A percentile compares a stretch with the other conserved stretches of the same genome.
These are phyloP conservation scores for Sambucus nigra DNA, from an alignment of 129 eudicot species.

Conservation along the genomic window DNA sequence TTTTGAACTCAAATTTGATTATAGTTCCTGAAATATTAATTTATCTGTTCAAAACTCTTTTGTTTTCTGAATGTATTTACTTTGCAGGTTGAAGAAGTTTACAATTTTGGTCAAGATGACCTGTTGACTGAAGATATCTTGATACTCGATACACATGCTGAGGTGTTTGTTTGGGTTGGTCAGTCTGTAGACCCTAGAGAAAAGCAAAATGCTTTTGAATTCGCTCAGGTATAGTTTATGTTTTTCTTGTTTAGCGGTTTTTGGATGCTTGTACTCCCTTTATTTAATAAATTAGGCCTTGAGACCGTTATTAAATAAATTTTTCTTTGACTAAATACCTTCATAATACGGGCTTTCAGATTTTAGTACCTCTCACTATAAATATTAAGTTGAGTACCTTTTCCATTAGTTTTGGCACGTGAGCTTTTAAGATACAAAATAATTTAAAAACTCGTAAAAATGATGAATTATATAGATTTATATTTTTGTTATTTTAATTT, in stretches of 20 bases:
- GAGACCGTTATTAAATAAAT: no score
- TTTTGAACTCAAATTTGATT: background rate
- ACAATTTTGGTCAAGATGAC: constrained; percentile 96
- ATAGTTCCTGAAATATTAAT: background rate
- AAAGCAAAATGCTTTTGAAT: constrained; percentile 74
- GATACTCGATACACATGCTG: constrained; percentile 88
- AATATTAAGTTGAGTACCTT: no score
- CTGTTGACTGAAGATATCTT: constrained; percentile 84
- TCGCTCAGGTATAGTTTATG: constrained; percentile 62
- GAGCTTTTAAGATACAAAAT: no score
- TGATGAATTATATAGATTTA: no score
- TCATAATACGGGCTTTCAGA: no score
- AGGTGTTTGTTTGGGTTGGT: constrained; percentile 95
- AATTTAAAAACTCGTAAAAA: no score
- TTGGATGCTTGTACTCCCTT: background rate
- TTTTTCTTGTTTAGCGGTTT: constrained; percentile 8
- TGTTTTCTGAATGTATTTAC: background rate
- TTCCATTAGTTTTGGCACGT: no score
- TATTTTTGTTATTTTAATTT: no score
- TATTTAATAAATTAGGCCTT: background rate
- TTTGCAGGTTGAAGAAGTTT: constrained; percentile 74
- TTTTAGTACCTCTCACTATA: no score
- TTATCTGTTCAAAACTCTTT: background rate
- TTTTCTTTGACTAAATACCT: no score
- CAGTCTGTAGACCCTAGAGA: constrained; percentile 82